These are phyloP conservation scores for Acanthamoeba healyi DNA, from an alignment of 208 protist species.

Conservation along the genomic window DNA sequence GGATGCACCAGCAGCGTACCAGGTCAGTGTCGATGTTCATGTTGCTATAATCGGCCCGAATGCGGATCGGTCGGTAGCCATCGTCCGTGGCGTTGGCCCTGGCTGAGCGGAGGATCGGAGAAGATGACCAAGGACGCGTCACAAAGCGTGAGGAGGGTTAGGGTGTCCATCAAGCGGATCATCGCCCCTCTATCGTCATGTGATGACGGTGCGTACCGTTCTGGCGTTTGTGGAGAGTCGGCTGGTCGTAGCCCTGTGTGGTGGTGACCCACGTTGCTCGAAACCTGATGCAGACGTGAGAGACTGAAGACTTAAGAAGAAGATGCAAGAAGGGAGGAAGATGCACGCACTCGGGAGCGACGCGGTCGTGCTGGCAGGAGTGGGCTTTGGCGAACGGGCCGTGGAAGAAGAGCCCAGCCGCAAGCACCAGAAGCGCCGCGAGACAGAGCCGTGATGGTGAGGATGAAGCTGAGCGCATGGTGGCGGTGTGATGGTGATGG, in stretches of 20 bases:
- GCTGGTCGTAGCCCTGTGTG: not conserved
- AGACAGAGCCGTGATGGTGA: not conserved
- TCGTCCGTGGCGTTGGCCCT: not conserved
- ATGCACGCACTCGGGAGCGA: not conserved
- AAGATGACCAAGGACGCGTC: too few species aligned
- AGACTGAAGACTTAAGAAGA: not conserved
- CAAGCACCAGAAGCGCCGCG: not conserved
- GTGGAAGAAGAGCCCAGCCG: not conserved
- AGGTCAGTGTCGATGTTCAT: slow-evolving; percentile 19
- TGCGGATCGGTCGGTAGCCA: not conserved
- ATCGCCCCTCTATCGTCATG: too few species aligned
- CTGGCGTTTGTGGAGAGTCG: not conserved
- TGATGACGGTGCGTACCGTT: not conserved
- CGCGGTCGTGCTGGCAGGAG: not conserved
- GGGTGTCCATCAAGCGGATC: too few species aligned
- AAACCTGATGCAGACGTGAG: not conserved
- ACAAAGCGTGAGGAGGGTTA: too few species aligned
- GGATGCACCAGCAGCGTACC: not conserved
- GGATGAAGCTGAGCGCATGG: too few species aligned
- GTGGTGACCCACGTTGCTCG: not conserved
- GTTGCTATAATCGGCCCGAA: slow-evolving; percentile 32
- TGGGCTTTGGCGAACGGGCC: not conserved
- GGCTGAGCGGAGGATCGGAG: not conserved
- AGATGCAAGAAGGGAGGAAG: not conserved
- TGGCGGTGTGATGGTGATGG: too few species aligned